Evolutionary conservation across 1,139 yeast genomes (phyloP).

Genomic region (Protomyces lactucae-debilis): DNA sequence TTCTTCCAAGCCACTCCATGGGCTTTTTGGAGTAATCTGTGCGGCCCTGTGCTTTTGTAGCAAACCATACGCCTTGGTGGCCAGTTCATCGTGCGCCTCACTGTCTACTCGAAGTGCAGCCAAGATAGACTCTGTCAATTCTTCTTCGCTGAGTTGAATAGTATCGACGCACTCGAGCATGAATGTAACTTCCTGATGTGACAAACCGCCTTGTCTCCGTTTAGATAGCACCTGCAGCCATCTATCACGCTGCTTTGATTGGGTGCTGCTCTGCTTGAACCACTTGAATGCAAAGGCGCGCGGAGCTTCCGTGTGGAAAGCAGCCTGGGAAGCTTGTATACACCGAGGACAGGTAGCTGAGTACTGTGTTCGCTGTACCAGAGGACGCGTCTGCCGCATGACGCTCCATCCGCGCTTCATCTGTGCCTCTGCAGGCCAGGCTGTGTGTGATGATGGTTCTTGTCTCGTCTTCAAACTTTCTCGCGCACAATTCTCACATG

Average conservation of each 20-base stretch:
- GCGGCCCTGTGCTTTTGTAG: not conserved
- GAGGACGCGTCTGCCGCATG: not conserved
- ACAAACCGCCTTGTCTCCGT: not conserved
- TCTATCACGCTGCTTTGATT: not conserved
- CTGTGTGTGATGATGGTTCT: not conserved
- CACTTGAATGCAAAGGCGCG: slow-evolving; percentile 11
- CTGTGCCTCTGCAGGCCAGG: too few relatives aligned
- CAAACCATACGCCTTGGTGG: slow-evolving; percentile 1
- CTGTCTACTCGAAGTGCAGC: slow-evolving; percentile 2
- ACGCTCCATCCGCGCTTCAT: not conserved
- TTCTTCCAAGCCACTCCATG: not conserved
- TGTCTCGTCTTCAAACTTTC: not conserved
- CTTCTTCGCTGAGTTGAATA: not conserved
- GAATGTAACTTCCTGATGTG: not conserved
- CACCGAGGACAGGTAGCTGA: too few relatives aligned
- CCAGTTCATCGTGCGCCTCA: not conserved
- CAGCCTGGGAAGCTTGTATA: not conserved
- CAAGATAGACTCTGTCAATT: not conserved
- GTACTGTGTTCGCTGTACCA: too few relatives aligned
- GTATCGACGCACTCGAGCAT: not conserved
- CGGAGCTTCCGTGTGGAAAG: not conserved
- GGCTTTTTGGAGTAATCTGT: not conserved
- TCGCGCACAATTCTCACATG: not conserved
- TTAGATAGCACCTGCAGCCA: not conserved
- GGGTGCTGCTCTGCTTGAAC: slow-evolving; percentile 7